phyloP scores from a whole-genome alignment of 2,329 filamentous ascomycete species.

The Domatiomyces globalis region DNA sequence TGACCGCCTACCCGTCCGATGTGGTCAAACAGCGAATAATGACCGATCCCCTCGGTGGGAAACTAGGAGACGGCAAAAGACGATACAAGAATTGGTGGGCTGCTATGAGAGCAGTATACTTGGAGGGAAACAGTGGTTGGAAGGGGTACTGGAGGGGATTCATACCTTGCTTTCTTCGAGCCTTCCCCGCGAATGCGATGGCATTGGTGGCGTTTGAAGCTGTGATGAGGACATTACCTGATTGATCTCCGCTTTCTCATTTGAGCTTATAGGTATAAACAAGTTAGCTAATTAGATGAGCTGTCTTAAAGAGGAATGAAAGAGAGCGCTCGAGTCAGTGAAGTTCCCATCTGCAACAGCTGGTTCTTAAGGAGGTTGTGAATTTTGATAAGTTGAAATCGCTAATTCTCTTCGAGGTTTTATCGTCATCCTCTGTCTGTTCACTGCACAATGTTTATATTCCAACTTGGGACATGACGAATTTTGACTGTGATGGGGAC shows the following conservation, averaged over 20 bases:
- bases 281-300: not conserved
- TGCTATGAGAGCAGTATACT: conserved; percentile 62
- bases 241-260: conserved; percentile 3
- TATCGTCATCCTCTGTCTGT: too few relatives aligned
- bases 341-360: too few relatives aligned
- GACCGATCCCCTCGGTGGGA: conserved; percentile 75
- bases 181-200: conserved; percentile 92
- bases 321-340: too few relatives aligned
- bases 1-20: conserved; percentile 80
- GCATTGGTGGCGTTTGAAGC: conserved; percentile 87
- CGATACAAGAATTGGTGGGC: conserved; percentile 64
- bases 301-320: too few relatives aligned
- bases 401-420: too few relatives aligned
- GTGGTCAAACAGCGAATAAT: conserved; percentile 94
- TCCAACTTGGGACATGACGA: too few relatives aligned
- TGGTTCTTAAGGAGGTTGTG: too few relatives aligned
- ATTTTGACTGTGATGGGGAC: too few relatives aligned
- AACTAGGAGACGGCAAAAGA: conserved; percentile 50
- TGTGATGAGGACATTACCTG: conserved; percentile 53
- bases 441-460: too few relatives aligned
- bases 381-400: too few relatives aligned
- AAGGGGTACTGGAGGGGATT: conserved; percentile 89
- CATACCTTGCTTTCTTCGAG: conserved; percentile 78
- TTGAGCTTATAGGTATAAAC: not conserved
- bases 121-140: conserved; percentile 48